Evolutionary conservation across 192 early-diverging fungal species (phyloP), one percentile per base, ranked within the genome.

Genomic region (Linnemannia zychae): DNA sequence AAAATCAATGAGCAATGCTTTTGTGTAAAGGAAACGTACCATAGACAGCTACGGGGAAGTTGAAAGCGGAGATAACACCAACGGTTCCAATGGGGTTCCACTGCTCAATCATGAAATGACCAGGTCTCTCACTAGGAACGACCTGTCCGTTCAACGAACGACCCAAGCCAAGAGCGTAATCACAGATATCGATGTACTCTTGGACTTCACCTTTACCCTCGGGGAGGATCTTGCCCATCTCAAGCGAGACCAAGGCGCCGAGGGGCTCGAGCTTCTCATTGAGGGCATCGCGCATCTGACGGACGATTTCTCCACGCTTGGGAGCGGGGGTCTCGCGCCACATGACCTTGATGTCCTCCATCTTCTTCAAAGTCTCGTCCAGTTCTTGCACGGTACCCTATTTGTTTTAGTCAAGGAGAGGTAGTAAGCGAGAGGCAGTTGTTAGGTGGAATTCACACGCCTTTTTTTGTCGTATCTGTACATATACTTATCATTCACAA

Each of bases 181-280:
- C 98, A 36, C 94, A 93, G 70, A 99, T 94, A 86, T 99, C 98
- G 77, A 99, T 94, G 90, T 97, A 99, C 89, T 99, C 98, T 81
- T 99, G 98, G 44, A 99, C 93, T 80, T 99, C 98, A 49, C 98
- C 97, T 31, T 97, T 89, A 36, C 97, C 98, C 87, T 99, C 98
- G 18, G 96, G 92, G 71, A 95, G 74, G 75, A 99, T 97, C 90
- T 99, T 99, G 80, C 98, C 98, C 93, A 99, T 97, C 88, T 99
- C 97, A 57, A 98, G 87, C 17, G 96, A 89, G 15, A 99, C 96
- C 24, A 99, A 90, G 31, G 89, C 90, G n/a, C 96, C 98, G 50
- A 99, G 91, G 20, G 93, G 93, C 68, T 95, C 88, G 71, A 94
- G 93, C 75, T 96, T 93, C 18, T 88, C 90, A 67, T 91, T 89